Percentiles rank a stretch among this genome's conserved stretches.
These are phyloP conservation scores for Obba rivulosa DNA, from an alignment of 768 basidiomycete genomes.

Conservation along the genomic window DNA sequence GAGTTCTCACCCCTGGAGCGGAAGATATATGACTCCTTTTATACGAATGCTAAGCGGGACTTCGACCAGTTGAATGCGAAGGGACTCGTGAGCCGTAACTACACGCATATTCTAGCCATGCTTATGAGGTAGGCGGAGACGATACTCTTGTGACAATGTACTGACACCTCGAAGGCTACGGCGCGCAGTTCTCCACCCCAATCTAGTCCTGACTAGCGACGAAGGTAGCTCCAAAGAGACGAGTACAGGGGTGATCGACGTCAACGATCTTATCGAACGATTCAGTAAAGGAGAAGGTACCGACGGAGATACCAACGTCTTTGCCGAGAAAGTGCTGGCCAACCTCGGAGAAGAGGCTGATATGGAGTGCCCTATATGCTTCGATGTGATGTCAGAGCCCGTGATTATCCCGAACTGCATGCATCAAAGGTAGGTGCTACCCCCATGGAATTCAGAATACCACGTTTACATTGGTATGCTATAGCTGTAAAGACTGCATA, in stretches of 20 bases:
- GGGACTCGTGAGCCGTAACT: conserved; percentile 74
- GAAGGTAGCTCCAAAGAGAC: conserved; percentile 35
- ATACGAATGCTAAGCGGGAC: conserved; percentile 67
- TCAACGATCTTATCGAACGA: conserved; percentile 53
- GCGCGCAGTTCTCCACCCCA: conserved; percentile 89
- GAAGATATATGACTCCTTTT: conserved; percentile 87
- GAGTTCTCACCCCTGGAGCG: conserved; percentile 77
- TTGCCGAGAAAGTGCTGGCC: conserved; percentile 61
- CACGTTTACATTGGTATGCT: neutral
- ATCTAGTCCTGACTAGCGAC: conserved; percentile 59
- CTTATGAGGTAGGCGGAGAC: conserved; percentile 70
- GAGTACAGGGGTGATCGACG: conserved; percentile 43
- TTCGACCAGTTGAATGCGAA: conserved; percentile 78
- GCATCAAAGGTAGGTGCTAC: conserved; percentile 59
- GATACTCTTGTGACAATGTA: neutral
- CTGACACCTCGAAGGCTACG: conserved; percentile 51
- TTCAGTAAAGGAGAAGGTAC: conserved; percentile 37
- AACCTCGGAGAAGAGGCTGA: conserved; percentile 42
- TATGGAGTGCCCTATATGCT: conserved; percentile 75
- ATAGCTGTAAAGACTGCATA: conserved; percentile 89
- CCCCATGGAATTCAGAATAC: neutral
- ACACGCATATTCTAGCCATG: conserved; percentile 89
- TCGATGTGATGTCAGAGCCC: conserved; percentile 69
- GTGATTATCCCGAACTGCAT: conserved; percentile 70
- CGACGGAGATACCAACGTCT: conserved; percentile 32